phyloP scores from a whole-genome alignment of 176 grass and related monocot genomes.

The Triticum timopheevii region DNA sequence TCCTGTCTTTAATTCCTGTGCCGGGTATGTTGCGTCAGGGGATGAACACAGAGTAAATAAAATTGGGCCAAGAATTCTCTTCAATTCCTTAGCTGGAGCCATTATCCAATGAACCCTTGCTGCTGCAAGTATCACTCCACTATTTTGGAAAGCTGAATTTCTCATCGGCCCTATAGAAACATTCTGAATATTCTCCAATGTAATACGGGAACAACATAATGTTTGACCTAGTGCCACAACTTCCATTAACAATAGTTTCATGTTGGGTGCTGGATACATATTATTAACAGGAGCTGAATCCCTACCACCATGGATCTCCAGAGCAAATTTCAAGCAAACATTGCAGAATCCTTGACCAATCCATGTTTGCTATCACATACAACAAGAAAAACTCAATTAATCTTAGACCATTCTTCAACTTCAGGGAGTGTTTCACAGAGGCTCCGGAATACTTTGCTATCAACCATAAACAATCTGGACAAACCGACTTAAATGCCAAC shows the following conservation, averaged over 20 bases:
- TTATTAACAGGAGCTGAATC: too few relatives aligned
- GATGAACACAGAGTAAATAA: constrained; percentile 79
- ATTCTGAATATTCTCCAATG: constrained; percentile 51
- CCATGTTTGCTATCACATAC: too few relatives aligned
- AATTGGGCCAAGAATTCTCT: constrained; percentile 69
- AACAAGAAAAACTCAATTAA: too few relatives aligned
- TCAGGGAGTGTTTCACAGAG: too few relatives aligned
- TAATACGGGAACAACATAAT: constrained; percentile 57
- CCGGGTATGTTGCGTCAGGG: constrained; percentile 60
- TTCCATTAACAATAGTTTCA: not conserved
- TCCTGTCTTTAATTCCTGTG: too few relatives aligned
- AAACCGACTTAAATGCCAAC: constrained; percentile 74
- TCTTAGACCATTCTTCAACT: too few relatives aligned
- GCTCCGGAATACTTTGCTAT: too few relatives aligned
- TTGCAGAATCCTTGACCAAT: too few relatives aligned
- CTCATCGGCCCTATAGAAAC: constrained; percentile 12
- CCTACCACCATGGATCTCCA: too few relatives aligned
- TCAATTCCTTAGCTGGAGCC: constrained; percentile 51
- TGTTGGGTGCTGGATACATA: not conserved
- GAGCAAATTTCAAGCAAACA: too few relatives aligned
- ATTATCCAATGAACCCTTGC: constrained; percentile 93
- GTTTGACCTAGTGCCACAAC: constrained; percentile 41
- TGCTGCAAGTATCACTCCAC: constrained; percentile 85
- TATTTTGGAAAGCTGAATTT: constrained; percentile 47
- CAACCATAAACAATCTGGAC: constrained; percentile 32